A percentile compares a stretch with the other conserved stretches of the same genome.
Conservation (phyloP, 768 basidiomycete species). For the Trametes punicea region DNA sequence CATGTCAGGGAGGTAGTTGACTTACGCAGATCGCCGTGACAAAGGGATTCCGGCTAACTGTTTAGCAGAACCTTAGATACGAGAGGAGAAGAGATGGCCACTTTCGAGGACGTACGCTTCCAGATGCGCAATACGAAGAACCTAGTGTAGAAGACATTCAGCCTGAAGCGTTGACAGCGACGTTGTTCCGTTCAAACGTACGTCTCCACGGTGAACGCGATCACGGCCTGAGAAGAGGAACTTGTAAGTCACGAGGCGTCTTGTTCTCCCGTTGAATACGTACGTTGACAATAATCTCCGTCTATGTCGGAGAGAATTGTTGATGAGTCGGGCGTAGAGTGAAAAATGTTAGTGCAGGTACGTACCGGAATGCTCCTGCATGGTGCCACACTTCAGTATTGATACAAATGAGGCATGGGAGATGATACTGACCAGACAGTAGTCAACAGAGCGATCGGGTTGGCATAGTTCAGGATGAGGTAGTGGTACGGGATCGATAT, state of each 20-base stretch:
- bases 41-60: neutral
- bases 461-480: conserved; percentile 13
- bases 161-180: too few relatives aligned
- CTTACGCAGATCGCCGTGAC: neutral
- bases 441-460: conserved; percentile 6
- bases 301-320: neutral
- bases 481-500: conserved; percentile 17
- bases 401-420: neutral
- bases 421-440: conserved; percentile 4
- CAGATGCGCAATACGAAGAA: conserved; percentile 6
- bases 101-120: neutral
- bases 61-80: neutral
- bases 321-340: neutral
- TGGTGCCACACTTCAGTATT: too few relatives aligned
- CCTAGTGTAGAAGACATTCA: too few relatives aligned
- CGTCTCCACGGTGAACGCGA: neutral
- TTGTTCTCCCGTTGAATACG: neutral
- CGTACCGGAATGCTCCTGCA: neutral
- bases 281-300: conserved; percentile 1
- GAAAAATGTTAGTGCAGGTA: neutral
- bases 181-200: neutral
- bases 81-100: neutral
- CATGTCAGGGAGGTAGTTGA: neutral
- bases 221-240: neutral
- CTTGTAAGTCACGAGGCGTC: too few relatives aligned